Base-by-base conservation (phyloP, 768 basidiomycete genomes). In the Suillus sp. region DNA sequence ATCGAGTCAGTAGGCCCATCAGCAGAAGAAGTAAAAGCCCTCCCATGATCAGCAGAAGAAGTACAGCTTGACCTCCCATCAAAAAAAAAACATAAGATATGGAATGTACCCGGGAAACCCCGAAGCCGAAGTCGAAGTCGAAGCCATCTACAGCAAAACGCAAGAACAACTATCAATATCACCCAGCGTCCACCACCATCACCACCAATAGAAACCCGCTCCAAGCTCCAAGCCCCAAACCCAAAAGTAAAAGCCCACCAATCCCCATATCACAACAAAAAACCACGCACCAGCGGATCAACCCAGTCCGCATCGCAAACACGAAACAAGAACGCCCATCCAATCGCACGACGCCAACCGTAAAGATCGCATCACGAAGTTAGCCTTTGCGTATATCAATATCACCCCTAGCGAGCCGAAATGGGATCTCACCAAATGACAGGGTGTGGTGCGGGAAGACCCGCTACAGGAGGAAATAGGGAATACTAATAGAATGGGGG, bases 61-160 rank as follows among this genome's bases (percentile, higher is more conserved):
- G n/a, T n/a, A n/a, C n/a, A n/a, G n/a, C n/a, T n/a, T n/a, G n/a
- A n/a, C n/a, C 32, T 34, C 32, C 32, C 32, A 34, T 34, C 32
- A 34, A 40, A 40, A 40, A 40, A n/a, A 45, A 22, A 27, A 13
- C 2, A 13, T 13, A 45, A 13, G 45, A 22, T 45, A 5, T 34
- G 11, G 35, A 11, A 35, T 22, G 45, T 45, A 45, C n/a, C 13
- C 45, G 45, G 48, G 25, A 27, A 50, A 8, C 3, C 25, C 48
- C 48, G 48, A 40, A 8, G 40, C 18, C 40, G 40, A 40, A 50
- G 48, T 50, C 25, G 48, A 48, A 48, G 47, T 48, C 47, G 47
- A 48, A 48, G 47, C 2, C 13, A 6, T 13, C 22, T 25, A 14
- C 16, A 27, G 2, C 4, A 27, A 27, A 51, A 30, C 18, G 8